Evolutionary conservation across 75 land plant species (phyloP).

Genomic region (Larix kaempferi): DNA sequence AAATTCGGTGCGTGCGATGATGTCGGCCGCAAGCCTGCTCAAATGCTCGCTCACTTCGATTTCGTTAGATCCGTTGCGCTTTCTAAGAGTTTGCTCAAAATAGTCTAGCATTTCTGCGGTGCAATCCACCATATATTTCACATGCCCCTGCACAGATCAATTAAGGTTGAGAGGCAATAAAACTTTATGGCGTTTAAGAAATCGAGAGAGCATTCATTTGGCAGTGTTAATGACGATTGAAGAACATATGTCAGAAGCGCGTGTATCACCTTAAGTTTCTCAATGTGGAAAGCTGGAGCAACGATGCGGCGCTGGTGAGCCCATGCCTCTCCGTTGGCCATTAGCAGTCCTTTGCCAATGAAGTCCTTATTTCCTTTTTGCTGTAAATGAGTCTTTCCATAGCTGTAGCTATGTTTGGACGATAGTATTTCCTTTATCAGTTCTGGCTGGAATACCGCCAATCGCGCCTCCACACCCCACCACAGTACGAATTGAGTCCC

Average conservation of each 20-base stretch:
- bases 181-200: too few relatives aligned
- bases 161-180: not conserved
- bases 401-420: slow-evolving; percentile 32
- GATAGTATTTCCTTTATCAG: slow-evolving; percentile 67
- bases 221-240: too few relatives aligned
- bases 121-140: slow-evolving; percentile 61
- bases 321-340: slow-evolving; percentile 31
- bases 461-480: slow-evolving; percentile 71
- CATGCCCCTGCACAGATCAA: slow-evolving; percentile 26
- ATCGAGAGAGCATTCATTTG: too few relatives aligned
- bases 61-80: not conserved
- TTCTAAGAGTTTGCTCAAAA: not conserved
- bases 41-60: slow-evolving; percentile 46
- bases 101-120: slow-evolving; percentile 23
- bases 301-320: slow-evolving; percentile 46
- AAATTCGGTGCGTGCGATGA: slow-evolving; percentile 77
- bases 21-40: slow-evolving; percentile 59
- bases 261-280: slow-evolving; percentile 55
- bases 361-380: slow-evolving; percentile 13
- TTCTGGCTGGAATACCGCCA: slow-evolving; percentile 61
- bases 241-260: too few relatives aligned
- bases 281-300: slow-evolving; percentile 63
- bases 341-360: slow-evolving; percentile 21
- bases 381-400: slow-evolving; percentile 19
- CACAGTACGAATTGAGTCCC: slow-evolving; percentile 71